Evolutionary conservation across 2,329 filamentous ascomycete genomes (phyloP).

Genomic region (Bipolaris victoriae): DNA sequence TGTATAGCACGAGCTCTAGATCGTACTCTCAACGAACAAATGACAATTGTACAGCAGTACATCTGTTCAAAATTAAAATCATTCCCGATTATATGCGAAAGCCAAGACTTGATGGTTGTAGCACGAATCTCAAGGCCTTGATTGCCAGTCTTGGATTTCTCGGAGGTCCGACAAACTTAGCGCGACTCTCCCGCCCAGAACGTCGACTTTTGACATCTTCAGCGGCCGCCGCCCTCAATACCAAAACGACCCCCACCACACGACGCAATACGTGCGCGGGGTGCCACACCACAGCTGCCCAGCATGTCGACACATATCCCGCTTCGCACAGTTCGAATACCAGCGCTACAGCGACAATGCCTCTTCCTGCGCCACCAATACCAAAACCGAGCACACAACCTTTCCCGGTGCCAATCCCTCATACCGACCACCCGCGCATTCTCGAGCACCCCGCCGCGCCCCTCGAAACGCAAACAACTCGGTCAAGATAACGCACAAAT

Average conservation of each 20-base stretch:
- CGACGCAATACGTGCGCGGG: conserved; percentile 7
- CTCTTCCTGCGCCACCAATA: conserved; percentile 27
- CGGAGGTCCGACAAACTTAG: conserved; percentile 16
- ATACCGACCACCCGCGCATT: conserved; percentile 27
- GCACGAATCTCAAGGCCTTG: background rate
- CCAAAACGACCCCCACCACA: conserved; percentile 4
- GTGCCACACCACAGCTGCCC: conserved; percentile 6
- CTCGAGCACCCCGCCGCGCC: conserved; percentile 30
- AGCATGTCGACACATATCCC: conserved; percentile 30
- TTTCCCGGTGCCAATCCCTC: conserved; percentile 6
- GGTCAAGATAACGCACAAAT: conserved; percentile 17
- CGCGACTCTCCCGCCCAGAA: conserved; percentile 13
- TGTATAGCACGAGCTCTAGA: background rate
- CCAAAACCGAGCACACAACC: conserved; percentile 6
- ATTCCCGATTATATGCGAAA: background rate
- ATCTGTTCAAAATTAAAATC: background rate
- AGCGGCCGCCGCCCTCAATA: conserved; percentile 6
- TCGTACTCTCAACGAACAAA: background rate
- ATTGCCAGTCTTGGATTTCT: background rate
- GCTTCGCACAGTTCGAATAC: conserved; percentile 29
- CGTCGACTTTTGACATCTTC: conserved; percentile 20
- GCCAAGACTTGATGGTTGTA: background rate
- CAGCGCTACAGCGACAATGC: conserved; percentile 36
- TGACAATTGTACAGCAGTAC: too few relatives aligned
- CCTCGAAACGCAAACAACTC: conserved; percentile 11